phyloP scores from a whole-genome alignment of 371 early-diverging fungal genomes.

The Mortierella sp. region DNA sequence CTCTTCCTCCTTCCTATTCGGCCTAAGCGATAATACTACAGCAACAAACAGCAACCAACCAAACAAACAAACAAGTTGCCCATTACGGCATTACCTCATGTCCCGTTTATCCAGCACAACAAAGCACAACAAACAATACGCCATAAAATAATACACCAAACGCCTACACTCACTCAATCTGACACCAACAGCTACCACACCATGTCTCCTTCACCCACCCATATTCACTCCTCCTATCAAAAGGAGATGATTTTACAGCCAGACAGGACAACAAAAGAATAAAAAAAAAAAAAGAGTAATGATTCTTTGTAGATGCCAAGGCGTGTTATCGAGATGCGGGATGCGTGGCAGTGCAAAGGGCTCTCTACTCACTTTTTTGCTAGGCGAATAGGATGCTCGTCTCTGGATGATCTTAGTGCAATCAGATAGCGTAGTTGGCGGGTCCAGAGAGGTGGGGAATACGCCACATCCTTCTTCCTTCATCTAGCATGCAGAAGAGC shows the following conservation, averaged over 20 bases:
- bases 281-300: not conserved
- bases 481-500: not conserved
- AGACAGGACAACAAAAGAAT: not conserved
- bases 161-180: not conserved
- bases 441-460: too few species aligned
- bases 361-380: not conserved
- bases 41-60: not conserved
- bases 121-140: not conserved
- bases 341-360: not conserved
- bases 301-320: not conserved
- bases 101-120: not conserved
- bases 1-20: slow-evolving; percentile 2
- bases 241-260: not conserved
- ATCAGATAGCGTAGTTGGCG: not conserved
- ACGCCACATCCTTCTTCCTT: not conserved
- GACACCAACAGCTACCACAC: not conserved
- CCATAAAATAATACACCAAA: not conserved
- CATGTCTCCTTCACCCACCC: not conserved
- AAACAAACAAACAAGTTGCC: not conserved
- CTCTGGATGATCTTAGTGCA: not conserved
- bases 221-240: not conserved
- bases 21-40: not conserved
- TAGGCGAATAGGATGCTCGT: not conserved
- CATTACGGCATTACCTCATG: not conserved
- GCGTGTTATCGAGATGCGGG: not conserved